Evolutionary conservation across 176 grass and related monocot genomes (phyloP), one percentile per base, ranked within the genome.

Genomic region (Melocanna baccifera): DNA sequence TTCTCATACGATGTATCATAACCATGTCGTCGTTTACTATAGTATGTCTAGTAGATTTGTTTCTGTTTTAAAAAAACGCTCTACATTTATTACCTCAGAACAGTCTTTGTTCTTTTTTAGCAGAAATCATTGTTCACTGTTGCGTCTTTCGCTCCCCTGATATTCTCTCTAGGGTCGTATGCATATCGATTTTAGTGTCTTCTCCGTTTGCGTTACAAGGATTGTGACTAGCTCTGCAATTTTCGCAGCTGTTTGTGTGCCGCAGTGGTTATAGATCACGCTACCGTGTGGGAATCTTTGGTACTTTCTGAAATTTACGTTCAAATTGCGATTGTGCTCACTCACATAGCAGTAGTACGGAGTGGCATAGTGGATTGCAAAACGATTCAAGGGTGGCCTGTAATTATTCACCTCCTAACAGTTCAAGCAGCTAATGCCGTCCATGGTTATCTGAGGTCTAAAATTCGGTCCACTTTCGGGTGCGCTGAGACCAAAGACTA

Each of bases 11-110:
- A 70, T 63, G 41, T 32, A 48, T 43, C 58, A 67, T 71, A 47
- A 20, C 37, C 71, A 72, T 70, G 14, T 55, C 25, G 34, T 77
- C 45, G 72, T 55, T 55, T 62, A 42, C 77, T 40, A 46, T 62
- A 85, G 69, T 48, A 36, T 53, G 63, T 71, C 77, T 86, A 71
- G 36, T 65, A 73, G 58, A 78, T 90, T 90, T 67, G 53, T 26
- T 65, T 81, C 9, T 42, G 37, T 65, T 65, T 77, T 16, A 50
- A 36, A 41, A 36, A 71, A 32, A 47, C 14, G n/a, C 47, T 47
- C 58, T 40, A 47, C 12, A 15, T 73, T 28, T 86, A 30, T 68
- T 46, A 41, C 58, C 12, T 32, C 28, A 12, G 67, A 83, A 79
- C 43, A 48, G 1, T 9, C 4, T 71, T 4, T 59, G 37, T 75